Conservation (phyloP, 148 eudicot genomes). For the Hydrangea macrophylla region DNA sequence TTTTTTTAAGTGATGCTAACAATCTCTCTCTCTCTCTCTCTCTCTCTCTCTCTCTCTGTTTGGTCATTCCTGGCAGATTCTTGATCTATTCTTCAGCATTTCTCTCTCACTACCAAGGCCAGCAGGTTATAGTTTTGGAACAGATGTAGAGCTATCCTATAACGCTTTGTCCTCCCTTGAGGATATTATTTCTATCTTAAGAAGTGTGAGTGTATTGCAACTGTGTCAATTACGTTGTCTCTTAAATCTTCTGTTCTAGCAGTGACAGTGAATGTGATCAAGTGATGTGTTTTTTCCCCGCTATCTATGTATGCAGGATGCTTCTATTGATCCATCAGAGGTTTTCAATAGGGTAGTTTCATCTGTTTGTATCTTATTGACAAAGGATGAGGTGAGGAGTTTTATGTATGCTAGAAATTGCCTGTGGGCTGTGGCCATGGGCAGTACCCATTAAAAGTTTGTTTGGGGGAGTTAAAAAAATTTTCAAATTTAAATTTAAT, state of each 20-base stretch:
- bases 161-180: slow-evolving; percentile 81
- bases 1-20: not conserved
- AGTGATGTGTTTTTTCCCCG: slow-evolving; percentile 10
- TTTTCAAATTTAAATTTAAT: too few relatives aligned
- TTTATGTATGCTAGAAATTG: too few relatives aligned
- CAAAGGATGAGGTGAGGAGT: slow-evolving; percentile 73
- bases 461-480: too few relatives aligned
- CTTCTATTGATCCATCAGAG: slow-evolving; percentile 96
- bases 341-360: slow-evolving; percentile 90
- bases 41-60: not conserved
- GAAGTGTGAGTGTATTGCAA: slow-evolving; percentile 58
- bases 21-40: not conserved
- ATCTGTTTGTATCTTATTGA: slow-evolving; percentile 67
- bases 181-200: slow-evolving; percentile 87
- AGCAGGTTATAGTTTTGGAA: slow-evolving; percentile 37
- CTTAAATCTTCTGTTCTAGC: not conserved
- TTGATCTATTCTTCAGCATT: slow-evolving; percentile 79
- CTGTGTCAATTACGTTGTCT: not conserved
- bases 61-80: slow-evolving; percentile 78
- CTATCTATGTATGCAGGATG: slow-evolving; percentile 58
- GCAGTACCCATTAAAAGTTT: too few relatives aligned
- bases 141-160: slow-evolving; percentile 65
- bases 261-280: slow-evolving; percentile 14
- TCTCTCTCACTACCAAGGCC: slow-evolving; percentile 86
- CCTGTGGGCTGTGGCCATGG: too few relatives aligned